Conservation (phyloP, 2,329 filamentous ascomycete genomes). For the Colletotrichum costaricense region DNA sequence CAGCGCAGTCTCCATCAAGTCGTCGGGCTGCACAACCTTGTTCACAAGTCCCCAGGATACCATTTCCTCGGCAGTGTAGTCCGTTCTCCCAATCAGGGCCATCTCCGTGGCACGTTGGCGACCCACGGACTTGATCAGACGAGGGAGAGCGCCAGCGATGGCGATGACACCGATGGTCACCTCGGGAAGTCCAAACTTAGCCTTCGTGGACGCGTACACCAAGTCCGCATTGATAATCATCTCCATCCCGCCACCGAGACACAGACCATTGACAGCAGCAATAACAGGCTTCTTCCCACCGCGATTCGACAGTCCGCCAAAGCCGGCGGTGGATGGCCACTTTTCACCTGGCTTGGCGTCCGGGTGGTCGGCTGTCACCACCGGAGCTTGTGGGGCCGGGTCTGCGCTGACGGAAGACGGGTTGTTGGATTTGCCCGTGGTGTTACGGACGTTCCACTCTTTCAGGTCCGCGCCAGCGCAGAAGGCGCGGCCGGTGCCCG, state of each 20-base stretch:
- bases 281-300: conserved; percentile 80
- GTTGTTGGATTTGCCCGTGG: conserved; percentile 28
- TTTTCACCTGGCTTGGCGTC: conserved; percentile 26
- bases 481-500: conserved; percentile 72
- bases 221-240: conserved; percentile 81
- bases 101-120: conserved; percentile 78
- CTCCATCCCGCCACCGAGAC: conserved; percentile 81
- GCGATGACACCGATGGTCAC: conserved; percentile 78
- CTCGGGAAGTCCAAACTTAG: conserved; percentile 77
- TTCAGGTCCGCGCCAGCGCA: conserved; percentile 77
- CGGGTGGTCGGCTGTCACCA: conserved; percentile 11
- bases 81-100: conserved; percentile 69
- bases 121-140: conserved; percentile 74
- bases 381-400: not conserved
- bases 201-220: conserved; percentile 68
- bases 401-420: conserved; percentile 2
- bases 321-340: conserved; percentile 27
- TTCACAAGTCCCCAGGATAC: conserved; percentile 78
- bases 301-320: conserved; percentile 65
- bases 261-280: conserved; percentile 80
- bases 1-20: conserved; percentile 69
- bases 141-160: conserved; percentile 76
- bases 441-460: conserved; percentile 66
- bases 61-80: conserved; percentile 69
- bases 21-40: conserved; percentile 61